Base-by-base conservation (phyloP, 768 basidiomycete species). In the Dendrothele bispora region DNA sequence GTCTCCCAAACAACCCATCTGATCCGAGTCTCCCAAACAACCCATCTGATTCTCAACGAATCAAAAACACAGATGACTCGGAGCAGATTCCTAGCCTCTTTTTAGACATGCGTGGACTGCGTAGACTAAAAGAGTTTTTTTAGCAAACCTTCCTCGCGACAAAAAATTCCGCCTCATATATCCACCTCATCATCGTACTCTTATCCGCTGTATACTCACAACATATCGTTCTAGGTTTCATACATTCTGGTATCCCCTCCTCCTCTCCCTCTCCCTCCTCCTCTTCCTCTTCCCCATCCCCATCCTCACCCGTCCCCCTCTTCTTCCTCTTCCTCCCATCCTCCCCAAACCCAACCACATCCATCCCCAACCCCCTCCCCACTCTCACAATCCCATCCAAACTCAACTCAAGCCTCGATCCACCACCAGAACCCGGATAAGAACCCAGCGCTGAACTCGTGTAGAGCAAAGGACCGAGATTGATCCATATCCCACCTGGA, bases 141-240 rank as follows among this genome's bases (percentile, higher is more conserved):
- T n/a, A n/a, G n/a, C n/a, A n/a, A n/a, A n/a, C 24, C 57, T 74
- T 80, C 28, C 56, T 68, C 1, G 81, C 82, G 3, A 81, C 77
- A 83, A 83, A 87, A 60, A 83, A 84, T 55, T 86, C 83, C 0
- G 84, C 78, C 53, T 73, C 69, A 59, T 86, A 87, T 6, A 82
- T 69, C 82, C 82, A 86, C 15, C 70, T 70, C 82, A 88, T 84
- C 83, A 88, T 85, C 17, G 83, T 83, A 25, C 72, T 65, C 40
- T 56, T 51, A 61, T 86, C 83, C 2, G 72, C 70, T 0, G 84
- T 85, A 58, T 88, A 86, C 60, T 86, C 83, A 62, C 81, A 83
- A 41, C 80, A 75, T 5, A 88, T 67, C 1, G 74, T 77, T 49
- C 65, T 65, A 22, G 68, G 61, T n/a, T n/a, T n/a, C n/a, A n/a